Evolutionary conservation across 2,329 filamentous ascomycete genomes (phyloP).

Genomic region (Colletotrichum australisinense): DNA sequence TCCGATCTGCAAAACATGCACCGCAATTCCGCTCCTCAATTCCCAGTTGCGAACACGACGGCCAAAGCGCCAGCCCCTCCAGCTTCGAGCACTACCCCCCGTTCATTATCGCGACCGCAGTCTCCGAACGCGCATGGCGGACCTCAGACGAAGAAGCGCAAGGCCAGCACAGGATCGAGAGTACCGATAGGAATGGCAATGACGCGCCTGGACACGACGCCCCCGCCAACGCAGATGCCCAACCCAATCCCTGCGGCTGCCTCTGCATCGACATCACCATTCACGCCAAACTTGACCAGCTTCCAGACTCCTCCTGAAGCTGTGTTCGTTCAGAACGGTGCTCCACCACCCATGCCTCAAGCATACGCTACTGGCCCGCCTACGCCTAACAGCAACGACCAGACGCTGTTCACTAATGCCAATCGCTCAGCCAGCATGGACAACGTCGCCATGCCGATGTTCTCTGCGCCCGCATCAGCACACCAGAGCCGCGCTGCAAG

Average conservation of each 20-base stretch:
- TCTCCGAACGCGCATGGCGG: conserved; percentile 75
- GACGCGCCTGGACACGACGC: conserved; percentile 79
- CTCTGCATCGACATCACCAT: conserved; percentile 63
- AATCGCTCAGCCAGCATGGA: conserved; percentile 74
- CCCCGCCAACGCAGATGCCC: conserved; percentile 50
- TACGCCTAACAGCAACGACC: conserved; percentile 75
- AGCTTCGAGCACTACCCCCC: conserved; percentile 10
- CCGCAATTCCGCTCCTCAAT: conserved; percentile 55
- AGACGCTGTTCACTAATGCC: conserved; percentile 64
- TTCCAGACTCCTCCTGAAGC: conserved; percentile 54
- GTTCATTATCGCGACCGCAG: conserved; percentile 73
- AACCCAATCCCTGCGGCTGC: conserved; percentile 52
- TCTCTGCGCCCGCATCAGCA: conserved; percentile 77
- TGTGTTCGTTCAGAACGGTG: conserved; percentile 42
- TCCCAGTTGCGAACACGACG: conserved; percentile 44
- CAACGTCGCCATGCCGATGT: conserved; percentile 71
- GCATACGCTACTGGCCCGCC: conserved; percentile 67
- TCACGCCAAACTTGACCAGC: conserved; percentile 57
- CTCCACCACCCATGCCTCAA: conserved; percentile 39
- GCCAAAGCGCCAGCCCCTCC: conserved; percentile 38
- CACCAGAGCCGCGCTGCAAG: conserved; percentile 84
- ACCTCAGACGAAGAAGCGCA: conserved; percentile 82
- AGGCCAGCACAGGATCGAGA: conserved; percentile 76
- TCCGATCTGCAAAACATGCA: conserved; percentile 72
- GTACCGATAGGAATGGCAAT: conserved; percentile 81